Percentiles rank a stretch among this genome's conserved stretches.
Evolutionary conservation across 73 alveolate genomes (phyloP).

Genomic region (Durusdinium trenchii): DNA sequence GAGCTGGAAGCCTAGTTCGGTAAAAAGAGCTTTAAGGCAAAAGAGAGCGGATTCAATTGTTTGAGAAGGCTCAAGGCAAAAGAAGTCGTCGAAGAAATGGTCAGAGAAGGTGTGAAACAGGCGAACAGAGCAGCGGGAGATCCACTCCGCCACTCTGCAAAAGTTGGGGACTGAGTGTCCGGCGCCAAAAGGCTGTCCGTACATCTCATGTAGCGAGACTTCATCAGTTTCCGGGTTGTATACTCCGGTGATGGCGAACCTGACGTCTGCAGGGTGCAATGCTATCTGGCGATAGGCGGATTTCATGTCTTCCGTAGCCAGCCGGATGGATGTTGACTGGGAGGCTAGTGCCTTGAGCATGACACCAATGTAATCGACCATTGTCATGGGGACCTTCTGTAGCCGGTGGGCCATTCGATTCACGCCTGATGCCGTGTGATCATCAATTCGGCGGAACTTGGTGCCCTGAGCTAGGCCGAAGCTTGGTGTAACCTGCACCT

Average conservation of each 20-base stretch:
- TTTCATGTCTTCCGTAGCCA: constrained; percentile 34
- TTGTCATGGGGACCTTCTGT: background rate
- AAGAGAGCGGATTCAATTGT: background rate
- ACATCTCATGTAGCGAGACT: background rate
- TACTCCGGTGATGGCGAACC: background rate
- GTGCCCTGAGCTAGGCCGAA: background rate
- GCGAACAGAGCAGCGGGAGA: background rate
- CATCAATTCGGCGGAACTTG: constrained; percentile 3
- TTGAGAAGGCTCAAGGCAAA: background rate
- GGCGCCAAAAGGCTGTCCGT: background rate
- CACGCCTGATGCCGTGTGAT: background rate
- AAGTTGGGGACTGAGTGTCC: background rate
- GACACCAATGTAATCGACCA: background rate
- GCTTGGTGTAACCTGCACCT: background rate
- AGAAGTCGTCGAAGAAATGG: constrained; percentile 52
- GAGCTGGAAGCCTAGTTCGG: background rate
- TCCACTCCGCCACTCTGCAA: constrained; percentile 9
- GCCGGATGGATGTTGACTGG: background rate
- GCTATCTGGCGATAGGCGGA: background rate
- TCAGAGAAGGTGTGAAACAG: background rate
- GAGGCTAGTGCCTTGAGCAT: background rate
- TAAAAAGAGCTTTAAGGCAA: background rate
- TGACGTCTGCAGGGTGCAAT: background rate
- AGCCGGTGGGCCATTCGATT: background rate
- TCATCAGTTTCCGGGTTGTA: background rate